Evolutionary conservation across 176 grass and related monocot species (phyloP), one percentile per base, ranked within the genome.

Genomic region (Paspalum vaginatum): DNA sequence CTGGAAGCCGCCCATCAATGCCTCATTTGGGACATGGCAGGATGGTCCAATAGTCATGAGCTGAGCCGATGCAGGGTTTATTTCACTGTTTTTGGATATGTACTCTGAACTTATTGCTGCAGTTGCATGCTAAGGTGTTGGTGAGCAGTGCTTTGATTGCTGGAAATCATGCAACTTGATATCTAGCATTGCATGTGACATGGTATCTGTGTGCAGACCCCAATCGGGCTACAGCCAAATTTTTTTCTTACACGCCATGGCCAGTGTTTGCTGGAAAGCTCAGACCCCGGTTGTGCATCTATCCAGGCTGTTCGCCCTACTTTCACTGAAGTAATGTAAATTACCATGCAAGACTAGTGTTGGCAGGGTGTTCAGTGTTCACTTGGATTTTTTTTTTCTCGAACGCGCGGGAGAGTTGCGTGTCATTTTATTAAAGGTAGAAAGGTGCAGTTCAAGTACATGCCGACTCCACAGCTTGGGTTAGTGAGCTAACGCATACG

Each of bases 41-140:
- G 41, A 69, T 69, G 66, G 43, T 69, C 43, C 40, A 16, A 25
- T n/a, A 47, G 43, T 14, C 43, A 47, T 13, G 42, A 69, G n/a
- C 21, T 44, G 45, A 53, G 16, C 39, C 21, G 83, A 32, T 72
- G 11, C 66, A 63, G 56, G 12, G 45, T 61, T 64, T 48, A 2
- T 9, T 24, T 79, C 38, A 15, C 14, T 50, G 65, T 32, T 48
- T 75, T 68, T 68, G 11, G 51, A 9, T 68, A 18, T 84, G 72
- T 26, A 25, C 50, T 68, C 41, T 78, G 56, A 47, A 78, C 18
- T 70, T 79, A 53, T 11, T 65, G 57, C 17, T 76, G 46, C 55
- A 87, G n/a, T 62, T 66, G 68, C 76, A 79, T 46, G 40, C 22
- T 49, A 58, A 58, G 66, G 57, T 66, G 14, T 65, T 65, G 66